Evolutionary conservation across 75 land plant genomes (phyloP).

Genomic region (Pinus tabuliformis): DNA sequence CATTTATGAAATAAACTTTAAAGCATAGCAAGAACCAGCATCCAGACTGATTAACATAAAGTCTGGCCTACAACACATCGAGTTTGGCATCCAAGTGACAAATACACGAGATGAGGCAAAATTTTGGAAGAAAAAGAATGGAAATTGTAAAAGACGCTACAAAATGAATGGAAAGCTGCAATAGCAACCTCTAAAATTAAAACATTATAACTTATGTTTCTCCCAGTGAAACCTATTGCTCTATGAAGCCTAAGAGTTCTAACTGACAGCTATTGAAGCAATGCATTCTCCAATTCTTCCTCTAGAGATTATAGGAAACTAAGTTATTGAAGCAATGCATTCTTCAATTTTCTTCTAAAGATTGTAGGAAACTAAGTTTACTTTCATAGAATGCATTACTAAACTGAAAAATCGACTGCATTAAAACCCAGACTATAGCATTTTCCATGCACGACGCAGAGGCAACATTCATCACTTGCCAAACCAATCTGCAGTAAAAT

Average conservation of each 20-base stretch:
- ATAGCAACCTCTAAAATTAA: not conserved
- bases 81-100: not conserved
- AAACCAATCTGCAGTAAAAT: not conserved
- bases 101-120: not conserved
- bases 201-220: not conserved
- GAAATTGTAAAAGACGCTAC: not conserved
- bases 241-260: not conserved
- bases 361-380: not conserved
- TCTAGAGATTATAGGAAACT: not conserved
- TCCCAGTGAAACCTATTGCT: not conserved
- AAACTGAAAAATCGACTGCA: not conserved
- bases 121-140: not conserved
- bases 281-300: not conserved
- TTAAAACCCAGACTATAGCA: not conserved
- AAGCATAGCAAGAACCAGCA: not conserved
- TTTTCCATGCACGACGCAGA: not conserved
- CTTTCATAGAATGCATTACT: not conserved
- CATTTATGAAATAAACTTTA: not conserved
- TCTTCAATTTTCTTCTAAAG: not conserved
- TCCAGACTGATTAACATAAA: not conserved
- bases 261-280: slow-evolving; percentile 2
- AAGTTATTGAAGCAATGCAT: not conserved
- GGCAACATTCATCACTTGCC: not conserved
- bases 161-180: not conserved
- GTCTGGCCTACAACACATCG: not conserved